phyloP scores from a whole-genome alignment of 495 filamentous ascomycete genomes.

The Thozetella sp. region DNA sequence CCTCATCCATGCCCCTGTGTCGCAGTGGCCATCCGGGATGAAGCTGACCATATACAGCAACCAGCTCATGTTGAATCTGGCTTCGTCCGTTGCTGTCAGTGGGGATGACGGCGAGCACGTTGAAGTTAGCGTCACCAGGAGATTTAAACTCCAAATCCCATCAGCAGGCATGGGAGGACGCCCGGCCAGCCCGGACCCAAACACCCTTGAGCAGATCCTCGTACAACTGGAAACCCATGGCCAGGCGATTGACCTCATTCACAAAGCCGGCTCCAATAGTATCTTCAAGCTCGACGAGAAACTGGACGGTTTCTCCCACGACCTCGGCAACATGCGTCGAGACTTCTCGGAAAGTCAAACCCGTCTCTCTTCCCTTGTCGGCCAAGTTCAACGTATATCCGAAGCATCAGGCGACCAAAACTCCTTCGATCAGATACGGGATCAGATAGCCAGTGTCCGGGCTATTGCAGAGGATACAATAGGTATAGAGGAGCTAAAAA shows the following conservation, averaged over 20 bases:
- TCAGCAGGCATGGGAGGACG: neutral
- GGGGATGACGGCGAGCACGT: neutral
- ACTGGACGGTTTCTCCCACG: conserved; percentile 20
- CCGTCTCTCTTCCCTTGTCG: conserved; percentile 18
- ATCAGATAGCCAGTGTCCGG: conserved; percentile 8
- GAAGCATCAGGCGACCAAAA: conserved; percentile 8
- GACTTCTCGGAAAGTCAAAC: conserved; percentile 14
- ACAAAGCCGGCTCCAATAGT: conserved; percentile 28
- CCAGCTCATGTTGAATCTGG: conserved; percentile 5
- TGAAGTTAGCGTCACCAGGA: neutral
- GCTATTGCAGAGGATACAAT: neutral
- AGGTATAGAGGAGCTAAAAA: neutral
- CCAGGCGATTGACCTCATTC: conserved; percentile 16
- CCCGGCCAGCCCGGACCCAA: neutral
- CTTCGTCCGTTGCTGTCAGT: neutral
- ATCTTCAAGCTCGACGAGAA: conserved; percentile 29
- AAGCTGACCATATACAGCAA: neutral
- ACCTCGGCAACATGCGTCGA: conserved; percentile 14
- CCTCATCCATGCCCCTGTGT: neutral
- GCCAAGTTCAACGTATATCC: conserved; percentile 15
- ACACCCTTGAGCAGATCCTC: neutral
- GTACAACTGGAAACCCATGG: neutral
- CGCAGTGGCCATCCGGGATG: neutral
- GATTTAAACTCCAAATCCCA: neutral
- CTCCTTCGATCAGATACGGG: conserved; percentile 13